Evolutionary conservation across 441 rosid species (phyloP).

Genomic region (Brassica balearica): DNA sequence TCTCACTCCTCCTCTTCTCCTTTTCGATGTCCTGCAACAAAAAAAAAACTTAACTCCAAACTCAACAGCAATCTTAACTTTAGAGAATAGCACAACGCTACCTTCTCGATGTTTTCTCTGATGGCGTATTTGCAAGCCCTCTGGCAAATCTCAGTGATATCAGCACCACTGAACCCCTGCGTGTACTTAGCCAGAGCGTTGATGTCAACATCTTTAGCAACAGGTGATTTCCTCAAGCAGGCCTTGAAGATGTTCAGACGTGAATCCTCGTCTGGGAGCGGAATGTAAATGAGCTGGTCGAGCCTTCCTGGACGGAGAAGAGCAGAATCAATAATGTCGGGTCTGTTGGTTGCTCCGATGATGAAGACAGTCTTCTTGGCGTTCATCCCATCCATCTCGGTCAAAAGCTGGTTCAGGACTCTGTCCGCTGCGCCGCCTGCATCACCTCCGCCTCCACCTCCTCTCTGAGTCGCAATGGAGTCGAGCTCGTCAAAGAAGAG

Average conservation of each 20-base stretch:
- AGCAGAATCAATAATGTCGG: conserved; percentile 51
- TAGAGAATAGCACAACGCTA: no score
- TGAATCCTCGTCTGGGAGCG: conserved; percentile 70
- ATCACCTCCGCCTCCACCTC: conserved; percentile 58
- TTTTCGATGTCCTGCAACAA: conserved; percentile 52
- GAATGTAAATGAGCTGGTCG: conserved; percentile 67
- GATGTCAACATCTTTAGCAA: conserved; percentile 56
- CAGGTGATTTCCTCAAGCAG: conserved; percentile 57
- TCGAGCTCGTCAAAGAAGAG: conserved; percentile 71
- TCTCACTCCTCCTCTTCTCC: conserved; percentile 52
- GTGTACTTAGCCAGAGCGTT: conserved; percentile 57
- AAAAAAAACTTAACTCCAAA: no score
- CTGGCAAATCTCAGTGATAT: conserved; percentile 67
- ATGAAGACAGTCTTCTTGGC: no score
- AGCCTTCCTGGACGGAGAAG: conserved; percentile 69
- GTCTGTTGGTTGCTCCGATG: no score
- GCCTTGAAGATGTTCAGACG: conserved; percentile 65
- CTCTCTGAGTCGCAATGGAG: conserved; percentile 70
- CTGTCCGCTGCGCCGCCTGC: conserved; percentile 72
- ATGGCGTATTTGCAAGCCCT: conserved; percentile 70
- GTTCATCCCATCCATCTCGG: conserved; percentile 24
- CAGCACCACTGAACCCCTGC: conserved; percentile 71
- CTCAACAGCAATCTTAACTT: no score
- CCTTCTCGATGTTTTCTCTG: conserved; percentile 68
- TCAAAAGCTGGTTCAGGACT: conserved; percentile 65